Base-by-base conservation (phyloP, 169 alveolate genomes). In the Neospora caninum region DNA sequence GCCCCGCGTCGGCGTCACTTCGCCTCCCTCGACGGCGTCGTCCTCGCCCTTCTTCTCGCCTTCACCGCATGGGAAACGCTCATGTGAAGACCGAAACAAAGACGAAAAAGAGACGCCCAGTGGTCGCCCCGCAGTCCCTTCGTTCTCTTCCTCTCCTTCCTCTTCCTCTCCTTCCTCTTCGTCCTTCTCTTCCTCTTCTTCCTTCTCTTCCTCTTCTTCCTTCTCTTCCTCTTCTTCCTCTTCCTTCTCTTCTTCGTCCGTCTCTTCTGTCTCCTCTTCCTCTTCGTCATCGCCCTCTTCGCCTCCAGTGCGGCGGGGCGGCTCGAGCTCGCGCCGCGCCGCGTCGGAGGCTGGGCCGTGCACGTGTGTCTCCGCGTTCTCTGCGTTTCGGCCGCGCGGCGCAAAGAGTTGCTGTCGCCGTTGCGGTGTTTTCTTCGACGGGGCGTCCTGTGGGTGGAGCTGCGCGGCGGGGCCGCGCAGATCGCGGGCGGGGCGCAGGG, bases 321-420 rank as follows among this genome's bases (percentile, higher is more conserved):
- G 45, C 45, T 78, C 86, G 86, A 25, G 86, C 27, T 4, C n/a
- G 45, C 86, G 86, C 22, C 86, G 86, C 22, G 86, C 86, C 7
- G 86, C 86, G 1, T 78, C 86, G 29, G 86, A 78, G 27, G 49
- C 43, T 0, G 86, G 86, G 39, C 86, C 45, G 7, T 78, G 86
- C 45, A 78, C 86, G 1, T 78, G 86, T n/a, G 39, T n/a, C 43
- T 78, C 86, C 10, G 2, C 86, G 27, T 78, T 29, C 45, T n/a
- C 86, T n/a, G 41, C 45, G 10, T 78, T 78, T n/a, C 86, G n/a
- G 45, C 22, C 86, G 43, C 10, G 22, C 2, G 49, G 49, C 1
- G 39, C 45, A 0, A 10, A 16, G 4, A 43, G 42, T 10, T 78
- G 86, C 27, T 78, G 86, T n/a, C 45, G 86, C 27, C 86, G 86